Percentiles rank a stretch among this genome's conserved stretches.
phyloP scores from a whole-genome alignment of 2,329 filamentous ascomycete species.

The Neopestalotiopsis sp. region DNA sequence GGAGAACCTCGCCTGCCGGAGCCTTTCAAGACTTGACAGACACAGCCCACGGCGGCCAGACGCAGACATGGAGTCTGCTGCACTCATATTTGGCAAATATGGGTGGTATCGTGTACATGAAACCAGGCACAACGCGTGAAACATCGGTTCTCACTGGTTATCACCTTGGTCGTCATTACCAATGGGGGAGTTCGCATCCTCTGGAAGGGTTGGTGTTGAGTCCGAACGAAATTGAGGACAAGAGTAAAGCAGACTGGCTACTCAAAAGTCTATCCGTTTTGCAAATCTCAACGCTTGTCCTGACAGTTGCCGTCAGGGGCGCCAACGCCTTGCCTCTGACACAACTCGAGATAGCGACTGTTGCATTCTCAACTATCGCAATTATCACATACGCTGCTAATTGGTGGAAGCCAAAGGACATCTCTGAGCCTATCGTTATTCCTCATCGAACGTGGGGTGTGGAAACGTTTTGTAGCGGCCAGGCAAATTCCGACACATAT shows the following conservation, averaged over 20 bases:
- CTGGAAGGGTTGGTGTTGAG: not conserved
- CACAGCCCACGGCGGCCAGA: not conserved
- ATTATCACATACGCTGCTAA: not conserved
- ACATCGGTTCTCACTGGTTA: not conserved
- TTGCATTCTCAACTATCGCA: not conserved
- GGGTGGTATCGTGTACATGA: not conserved
- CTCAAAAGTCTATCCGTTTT: not conserved
- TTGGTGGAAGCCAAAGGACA: not conserved
- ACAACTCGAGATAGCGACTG: not conserved
- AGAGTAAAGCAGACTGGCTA: not conserved
- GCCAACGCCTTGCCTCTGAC: not conserved
- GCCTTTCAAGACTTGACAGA: no score
- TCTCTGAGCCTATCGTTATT: not conserved
- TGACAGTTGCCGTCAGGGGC: not conserved
- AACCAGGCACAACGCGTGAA: no score
- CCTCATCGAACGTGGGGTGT: no score
- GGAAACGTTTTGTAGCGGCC: no score
- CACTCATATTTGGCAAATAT: not conserved
- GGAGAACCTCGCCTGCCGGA: no score
- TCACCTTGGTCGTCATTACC: not conserved
- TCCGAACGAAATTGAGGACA: not conserved
- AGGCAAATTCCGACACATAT: no score
- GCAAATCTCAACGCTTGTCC: not conserved
- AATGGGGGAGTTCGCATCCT: not conserved
- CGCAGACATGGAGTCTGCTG: not conserved